phyloP scores from a whole-genome alignment of 1,139 yeast species.

The Diutina ranongensis region DNA sequence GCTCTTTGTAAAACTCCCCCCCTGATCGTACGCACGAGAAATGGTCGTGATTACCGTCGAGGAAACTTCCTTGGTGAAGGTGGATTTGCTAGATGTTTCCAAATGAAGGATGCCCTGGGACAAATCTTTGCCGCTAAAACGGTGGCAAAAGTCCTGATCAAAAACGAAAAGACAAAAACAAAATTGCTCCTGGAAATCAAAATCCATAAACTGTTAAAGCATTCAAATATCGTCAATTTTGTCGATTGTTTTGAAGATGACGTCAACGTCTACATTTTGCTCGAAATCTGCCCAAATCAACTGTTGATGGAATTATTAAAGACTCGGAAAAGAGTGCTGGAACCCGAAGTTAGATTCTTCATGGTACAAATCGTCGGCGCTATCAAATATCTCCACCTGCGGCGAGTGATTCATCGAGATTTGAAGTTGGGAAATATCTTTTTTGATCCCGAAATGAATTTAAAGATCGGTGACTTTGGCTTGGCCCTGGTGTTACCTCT shows the following conservation, averaged over 20 bases:
- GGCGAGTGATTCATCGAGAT: constrained; percentile 94
- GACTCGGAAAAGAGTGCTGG: constrained; percentile 70
- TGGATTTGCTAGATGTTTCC: constrained; percentile 98
- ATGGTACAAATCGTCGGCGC: constrained; percentile 94
- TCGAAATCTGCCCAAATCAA: constrained; percentile 91
- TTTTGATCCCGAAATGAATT: constrained; percentile 83
- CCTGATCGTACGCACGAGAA: constrained; percentile 74
- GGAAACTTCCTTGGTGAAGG: constrained; percentile 95
- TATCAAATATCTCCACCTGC: constrained; percentile 78
- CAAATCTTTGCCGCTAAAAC: constrained; percentile 93
- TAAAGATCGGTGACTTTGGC: constrained; percentile 95
- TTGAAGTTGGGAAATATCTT: constrained; percentile 89
- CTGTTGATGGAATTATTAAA: constrained; percentile 87
- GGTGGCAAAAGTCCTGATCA: constrained; percentile 90
- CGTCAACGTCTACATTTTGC: constrained; percentile 78
- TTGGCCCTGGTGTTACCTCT: constrained; percentile 79
- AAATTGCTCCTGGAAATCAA: constrained; percentile 88
- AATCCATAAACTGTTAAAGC: constrained; percentile 84
- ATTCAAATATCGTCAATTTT: constrained; percentile 83
- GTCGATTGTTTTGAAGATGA: constrained; percentile 95
- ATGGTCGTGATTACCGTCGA: constrained; percentile 82
- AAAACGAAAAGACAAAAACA: constrained; percentile 81
- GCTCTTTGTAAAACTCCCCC: constrained; percentile 93
- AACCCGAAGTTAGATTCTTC: constrained; percentile 84
- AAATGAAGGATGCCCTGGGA: constrained; percentile 84